Base-by-base conservation (phyloP, 2,329 filamentous ascomycete species). In the Fusarium guadeloupense region DNA sequence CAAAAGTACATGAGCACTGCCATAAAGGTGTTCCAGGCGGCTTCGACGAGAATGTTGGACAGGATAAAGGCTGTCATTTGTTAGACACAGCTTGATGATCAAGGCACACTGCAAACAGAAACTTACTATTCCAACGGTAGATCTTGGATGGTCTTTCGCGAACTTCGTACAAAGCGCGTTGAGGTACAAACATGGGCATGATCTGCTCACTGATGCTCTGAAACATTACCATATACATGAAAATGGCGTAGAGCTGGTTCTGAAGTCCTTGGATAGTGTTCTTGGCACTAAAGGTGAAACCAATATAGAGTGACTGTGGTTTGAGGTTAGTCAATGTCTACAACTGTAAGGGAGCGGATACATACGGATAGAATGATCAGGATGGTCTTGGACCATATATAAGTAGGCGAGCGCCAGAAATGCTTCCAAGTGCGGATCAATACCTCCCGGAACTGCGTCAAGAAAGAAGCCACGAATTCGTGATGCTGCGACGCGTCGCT, bases 151-250 rank as follows among this genome's bases (percentile, higher is more conserved):
- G 87, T 2, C 88, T 80, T 72, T 91, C 89, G 16, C 87, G 86
- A 5, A 85, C 85, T 73, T 90, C 88, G 69, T 90, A 91, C 0
- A 90, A 75, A 1, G 83, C 79, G 26, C 88, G 84, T 66, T 90
- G 87, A 0, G 84, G 83, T 39, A 90, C 83, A 65, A 90, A 90
- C 65, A 88, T 85, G 4, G 88, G 87, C 87, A 90, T 89, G n/a
- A 87, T 84, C 59, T 88, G 85, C 56, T 87, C 82, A 5, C 83
- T 81, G 28, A 88, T 41, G 19, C 62, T 69, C 41, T 83, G 83
- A 69, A 91, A 91, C 69, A 90, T 85, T n/a, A 85, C 89, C 59
- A 85, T 76, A 40, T 88, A 76, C 85, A 90, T 87, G 74, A 91
- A 91, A 39, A 89, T 85, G 49, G 81, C 80, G 69, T 89, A 90